These are phyloP conservation scores for Austropuccinia psidii DNA, from an alignment of 1,284 basidiomycete genomes.

Conservation along the genomic window DNA sequence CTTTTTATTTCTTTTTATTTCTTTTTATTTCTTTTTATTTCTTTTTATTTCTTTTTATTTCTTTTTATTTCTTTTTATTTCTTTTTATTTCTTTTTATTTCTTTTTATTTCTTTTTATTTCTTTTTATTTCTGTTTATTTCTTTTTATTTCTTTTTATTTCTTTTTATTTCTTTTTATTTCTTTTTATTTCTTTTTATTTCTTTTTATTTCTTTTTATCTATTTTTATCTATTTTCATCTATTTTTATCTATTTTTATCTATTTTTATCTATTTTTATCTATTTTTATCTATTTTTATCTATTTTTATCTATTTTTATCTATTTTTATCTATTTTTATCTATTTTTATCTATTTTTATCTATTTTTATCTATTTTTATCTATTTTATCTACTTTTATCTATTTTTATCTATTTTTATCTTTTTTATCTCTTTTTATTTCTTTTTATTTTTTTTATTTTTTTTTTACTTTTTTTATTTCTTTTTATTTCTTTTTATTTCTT, in stretches of 20 bases:
- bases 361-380: neutral
- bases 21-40: neutral
- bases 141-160: neutral
- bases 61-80: neutral
- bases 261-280: neutral
- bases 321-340: neutral
- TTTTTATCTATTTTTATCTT: neutral
- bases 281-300: neutral
- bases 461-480: neutral
- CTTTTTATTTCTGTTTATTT: neutral
- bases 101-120: neutral
- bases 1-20: neutral
- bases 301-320: neutral
- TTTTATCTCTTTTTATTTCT: neutral
- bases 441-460: neutral
- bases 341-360: neutral
- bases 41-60: neutral
- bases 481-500: neutral
- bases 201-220: neutral
- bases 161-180: neutral
- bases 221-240: neutral
- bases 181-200: neutral
- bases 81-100: neutral
- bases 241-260: neutral
- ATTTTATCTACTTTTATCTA: neutral